phyloP scores from a whole-genome alignment of 1,284 basidiomycete genomes.

The Uromyces viciae-fabae region DNA sequence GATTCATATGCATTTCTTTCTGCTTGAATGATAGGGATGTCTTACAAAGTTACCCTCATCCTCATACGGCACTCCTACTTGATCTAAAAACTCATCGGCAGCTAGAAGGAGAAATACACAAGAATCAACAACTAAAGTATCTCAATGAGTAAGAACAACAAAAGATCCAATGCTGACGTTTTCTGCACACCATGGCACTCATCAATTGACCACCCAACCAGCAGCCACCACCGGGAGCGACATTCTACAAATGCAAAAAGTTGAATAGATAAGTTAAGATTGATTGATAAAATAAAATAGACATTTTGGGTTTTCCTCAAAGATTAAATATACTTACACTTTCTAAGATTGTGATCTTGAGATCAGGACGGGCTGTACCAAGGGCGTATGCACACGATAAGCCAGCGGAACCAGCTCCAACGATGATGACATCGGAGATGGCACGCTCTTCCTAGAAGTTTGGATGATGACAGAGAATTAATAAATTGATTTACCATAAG shows the following conservation, averaged over 20 bases:
- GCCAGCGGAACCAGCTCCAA: slow-evolving; percentile 75
- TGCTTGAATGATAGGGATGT: too few species aligned
- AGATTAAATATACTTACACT: slow-evolving; percentile 63
- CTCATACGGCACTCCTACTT: slow-evolving; percentile 72
- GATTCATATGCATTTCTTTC: neutral
- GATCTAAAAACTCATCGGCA: slow-evolving; percentile 68
- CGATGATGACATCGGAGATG: slow-evolving; percentile 72
- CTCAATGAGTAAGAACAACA: neutral
- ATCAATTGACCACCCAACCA: slow-evolving; percentile 79
- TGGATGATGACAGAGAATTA: slow-evolving; percentile 67
- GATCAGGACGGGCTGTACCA: slow-evolving; percentile 66
- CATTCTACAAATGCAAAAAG: slow-evolving; percentile 51
- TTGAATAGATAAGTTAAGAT: too few species aligned
- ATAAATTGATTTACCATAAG: too few species aligned
- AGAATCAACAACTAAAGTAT: slow-evolving; percentile 6
- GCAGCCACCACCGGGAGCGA: slow-evolving; percentile 72
- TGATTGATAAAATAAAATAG: too few species aligned
- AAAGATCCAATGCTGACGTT: slow-evolving; percentile 56
- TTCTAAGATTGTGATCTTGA: slow-evolving; percentile 76
- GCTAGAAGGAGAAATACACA: slow-evolving; percentile 54
- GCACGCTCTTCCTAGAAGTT: slow-evolving; percentile 68
- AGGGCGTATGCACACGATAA: slow-evolving; percentile 74
- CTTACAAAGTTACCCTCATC: slow-evolving; percentile 67
- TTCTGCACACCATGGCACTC: slow-evolving; percentile 79
- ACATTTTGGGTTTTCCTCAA: too few species aligned